phyloP scores from a whole-genome alignment of 257 asterid genomes.

The Solanum neorickii region DNA sequence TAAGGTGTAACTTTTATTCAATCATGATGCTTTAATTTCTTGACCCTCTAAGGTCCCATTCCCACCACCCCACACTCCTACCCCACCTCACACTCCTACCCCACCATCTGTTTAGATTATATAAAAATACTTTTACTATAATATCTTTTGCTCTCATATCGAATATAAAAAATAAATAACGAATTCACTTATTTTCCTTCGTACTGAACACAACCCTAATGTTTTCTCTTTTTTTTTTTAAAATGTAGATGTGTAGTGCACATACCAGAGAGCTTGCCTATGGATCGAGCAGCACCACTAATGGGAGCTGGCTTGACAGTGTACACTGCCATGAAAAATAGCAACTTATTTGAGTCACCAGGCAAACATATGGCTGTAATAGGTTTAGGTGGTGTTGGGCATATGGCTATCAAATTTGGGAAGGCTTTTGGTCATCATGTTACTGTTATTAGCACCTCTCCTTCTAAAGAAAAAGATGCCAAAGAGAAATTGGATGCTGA shows the following conservation, averaged over 20 bases:
- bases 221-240: too few relatives aligned
- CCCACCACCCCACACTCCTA: too few relatives aligned
- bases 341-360: background rate
- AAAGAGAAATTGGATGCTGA: slow-evolving; percentile 50
- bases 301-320: slow-evolving; percentile 3
- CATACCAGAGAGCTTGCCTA: background rate
- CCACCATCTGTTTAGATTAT: too few relatives aligned
- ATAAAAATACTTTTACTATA: background rate
- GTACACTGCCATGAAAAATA: background rate
- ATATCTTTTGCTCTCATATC: too few relatives aligned
- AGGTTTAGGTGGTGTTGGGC: slow-evolving; percentile 79
- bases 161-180: too few relatives aligned
- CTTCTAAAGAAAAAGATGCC: slow-evolving; percentile 74
- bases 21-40: too few relatives aligned
- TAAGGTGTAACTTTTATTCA: too few relatives aligned
- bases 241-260: too few relatives aligned
- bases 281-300: slow-evolving; percentile 1
- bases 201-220: background rate
- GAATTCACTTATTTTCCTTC: background rate
- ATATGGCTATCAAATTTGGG: slow-evolving; percentile 29
- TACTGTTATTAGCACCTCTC: slow-evolving; percentile 71
- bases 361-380: slow-evolving; percentile 14
- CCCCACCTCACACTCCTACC: background rate
- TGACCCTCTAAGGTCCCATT: too few relatives aligned
- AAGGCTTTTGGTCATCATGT: slow-evolving; percentile 26